Evolutionary conservation across 1,284 basidiomycete species (phyloP).

Genomic region (Cryptococcus deneoformans): DNA sequence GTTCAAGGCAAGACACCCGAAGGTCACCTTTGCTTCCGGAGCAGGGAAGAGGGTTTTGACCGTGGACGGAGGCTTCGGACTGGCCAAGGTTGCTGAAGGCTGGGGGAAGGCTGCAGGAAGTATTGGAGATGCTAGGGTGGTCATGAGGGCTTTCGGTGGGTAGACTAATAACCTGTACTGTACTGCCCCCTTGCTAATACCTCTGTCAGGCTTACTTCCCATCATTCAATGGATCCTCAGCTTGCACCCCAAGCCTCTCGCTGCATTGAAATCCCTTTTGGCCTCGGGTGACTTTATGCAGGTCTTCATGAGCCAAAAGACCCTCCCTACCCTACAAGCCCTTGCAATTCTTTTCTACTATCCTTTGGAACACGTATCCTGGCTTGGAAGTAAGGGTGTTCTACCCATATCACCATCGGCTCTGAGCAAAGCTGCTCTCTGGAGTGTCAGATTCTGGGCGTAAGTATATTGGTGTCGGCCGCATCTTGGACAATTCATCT

Average conservation of each 20-base stretch:
- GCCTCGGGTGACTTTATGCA: background rate
- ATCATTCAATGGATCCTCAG: constrained; percentile 37
- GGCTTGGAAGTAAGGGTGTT: constrained; percentile 41
- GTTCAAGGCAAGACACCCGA: constrained; percentile 20
- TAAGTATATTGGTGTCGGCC: constrained; percentile 21
- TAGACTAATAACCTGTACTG: background rate
- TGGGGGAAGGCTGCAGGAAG: constrained; percentile 30
- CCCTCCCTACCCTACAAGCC: constrained; percentile 38
- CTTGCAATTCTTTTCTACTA: constrained; percentile 41
- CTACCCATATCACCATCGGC: constrained; percentile 27
- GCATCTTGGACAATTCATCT: background rate
- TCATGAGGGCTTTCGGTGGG: constrained; percentile 46
- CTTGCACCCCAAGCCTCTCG: constrained; percentile 35
- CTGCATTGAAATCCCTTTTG: constrained; percentile 20
- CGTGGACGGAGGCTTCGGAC: constrained; percentile 13
- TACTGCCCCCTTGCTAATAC: background rate
- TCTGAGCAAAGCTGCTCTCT: constrained; percentile 22
- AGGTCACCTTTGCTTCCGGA: constrained; percentile 9
- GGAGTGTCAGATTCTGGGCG: constrained; percentile 48
- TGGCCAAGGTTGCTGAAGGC: constrained; percentile 31
- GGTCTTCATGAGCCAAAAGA: constrained; percentile 23
- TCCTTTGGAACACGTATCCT: constrained; percentile 43
- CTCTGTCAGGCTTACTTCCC: constrained; percentile 25
- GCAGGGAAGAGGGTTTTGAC: background rate
- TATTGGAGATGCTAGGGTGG: constrained; percentile 42